Evolutionary conservation across 345 rosid species (phyloP), one percentile per base, ranked within the genome.

Genomic region (Capsella bursapastoris): DNA sequence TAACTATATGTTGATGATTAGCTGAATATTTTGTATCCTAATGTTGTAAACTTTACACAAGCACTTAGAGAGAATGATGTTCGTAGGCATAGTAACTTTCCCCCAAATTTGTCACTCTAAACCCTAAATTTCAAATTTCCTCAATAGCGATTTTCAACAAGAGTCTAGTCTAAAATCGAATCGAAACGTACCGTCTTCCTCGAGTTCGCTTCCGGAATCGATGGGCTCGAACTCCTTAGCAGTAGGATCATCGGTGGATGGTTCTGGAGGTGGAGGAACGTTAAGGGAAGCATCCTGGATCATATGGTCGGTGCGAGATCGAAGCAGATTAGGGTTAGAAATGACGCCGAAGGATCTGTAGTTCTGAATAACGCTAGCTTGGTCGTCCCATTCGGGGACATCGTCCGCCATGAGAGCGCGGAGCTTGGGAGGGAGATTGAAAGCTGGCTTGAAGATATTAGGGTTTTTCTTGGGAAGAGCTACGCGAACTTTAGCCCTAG

Each of bases 331-430:
- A 51, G 99, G 98, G 81, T 92, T 92, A 4, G 98, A 89, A 64
- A 90, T 78, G 73, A 95, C 80, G 59, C 99, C 99, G 59, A 95
- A 92, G 12, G 97, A 81, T 82, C 86, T 89, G 88, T 95, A 95
- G 84, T 92, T 95, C 7, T 82, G 63, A 73, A 90, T 86, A 70
- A 95, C 97, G 67, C 86, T 90, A 78, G 84, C 98, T 66, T 84
- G 74, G 51, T 85, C 88, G 87, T 95, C 92, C 99, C 99, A 95
- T 28, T 81, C 65, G 56, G 88, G 78, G 53, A 35, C 72, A 71
- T 78, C 81, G 60, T 85, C 88, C 1, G 66, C 84, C 78, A 82
- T 73, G 15, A 95, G 77, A 58, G 89, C 61, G 0, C 97, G 96
- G 10, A 94, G 90, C 90, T 95, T 95, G 0, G 97, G 94, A 38